Conservation (phyloP, 495 filamentous ascomycete species). For the Penicillium macrosclerotiorum region DNA sequence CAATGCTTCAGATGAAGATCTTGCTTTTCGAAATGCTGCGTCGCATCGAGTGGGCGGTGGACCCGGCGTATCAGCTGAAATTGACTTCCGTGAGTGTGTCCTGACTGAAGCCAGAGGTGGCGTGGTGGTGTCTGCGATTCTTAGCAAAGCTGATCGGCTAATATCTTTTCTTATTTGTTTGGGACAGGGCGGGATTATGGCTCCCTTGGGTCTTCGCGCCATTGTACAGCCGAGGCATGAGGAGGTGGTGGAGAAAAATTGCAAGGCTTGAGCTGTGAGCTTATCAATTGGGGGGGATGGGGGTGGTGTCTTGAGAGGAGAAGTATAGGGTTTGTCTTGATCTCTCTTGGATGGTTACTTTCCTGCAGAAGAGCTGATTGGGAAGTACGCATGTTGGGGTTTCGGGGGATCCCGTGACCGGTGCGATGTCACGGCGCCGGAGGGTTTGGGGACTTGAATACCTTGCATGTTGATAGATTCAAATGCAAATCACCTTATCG, state of each 20-base stretch:
- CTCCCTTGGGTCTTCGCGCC: constrained; percentile 10
- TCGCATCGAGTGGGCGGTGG: constrained; percentile 26
- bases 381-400: too few species aligned
- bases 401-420: too few species aligned
- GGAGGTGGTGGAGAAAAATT: neutral
- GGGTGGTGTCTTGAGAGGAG: neutral
- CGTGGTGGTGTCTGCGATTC: neutral
- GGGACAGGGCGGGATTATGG: constrained; percentile 17
- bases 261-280: neutral
- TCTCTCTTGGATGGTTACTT: too few species aligned
- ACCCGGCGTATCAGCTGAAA: constrained; percentile 28
- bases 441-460: too few species aligned
- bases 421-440: too few species aligned
- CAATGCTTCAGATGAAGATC: constrained; percentile 33
- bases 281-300: neutral
- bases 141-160: neutral
- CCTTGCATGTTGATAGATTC: too few species aligned
- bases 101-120: neutral
- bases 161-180: too few species aligned
- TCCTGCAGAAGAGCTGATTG: too few species aligned
- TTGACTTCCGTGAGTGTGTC: constrained; percentile 34
- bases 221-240: constrained; percentile 3
- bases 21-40: constrained; percentile 31
- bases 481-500: too few species aligned
- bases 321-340: too few species aligned